Evolutionary conservation across 495 filamentous ascomycete species (phyloP), one percentile per base, ranked within the genome.

Genomic region (Rostrohypoxylon terebratum): DNA sequence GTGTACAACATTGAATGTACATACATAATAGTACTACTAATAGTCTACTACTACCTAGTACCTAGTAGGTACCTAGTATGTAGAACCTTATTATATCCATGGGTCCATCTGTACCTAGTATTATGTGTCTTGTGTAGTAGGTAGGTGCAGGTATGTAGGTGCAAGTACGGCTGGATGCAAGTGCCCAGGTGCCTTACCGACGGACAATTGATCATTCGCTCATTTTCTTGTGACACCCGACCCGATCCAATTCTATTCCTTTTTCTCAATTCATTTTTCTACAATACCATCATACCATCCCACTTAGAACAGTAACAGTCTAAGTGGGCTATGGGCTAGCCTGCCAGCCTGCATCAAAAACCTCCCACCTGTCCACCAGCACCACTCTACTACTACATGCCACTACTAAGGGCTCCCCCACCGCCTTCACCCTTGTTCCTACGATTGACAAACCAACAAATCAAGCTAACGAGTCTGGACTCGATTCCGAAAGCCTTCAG

Each of bases 131-230:
- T 28, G 4, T 28, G 28, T 28, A 28, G 3, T 28, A 28, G 3
- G 28, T 28, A 28, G 25, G 25, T 28, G 25, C 6, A 28, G 28
- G 11, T 4, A 9, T 9, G 34, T 38, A 38, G 34, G 34, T 38
- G 11, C 34, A 10, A 38, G 11, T 13, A 38, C 13, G 18, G 4
- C 25, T 54, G 40, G 34, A n/a, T 63, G 34, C 20, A 51, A 10
- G 31, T 36, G 38, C 34, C 55, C 20, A 51, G 5, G 31, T 36
- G 38, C 34, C 55, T 53, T 58, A 38, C 62, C 62, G 63, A 66
- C 63, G 54, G 68, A 72, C 57, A 64, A 63, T 62, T 66, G 34
- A 59, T 67, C 63, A 67, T 71, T 68, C 59, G 58, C 53, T 18
- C 64, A 59, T 38, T 63, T 44, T 60, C 44, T 63, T 31, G 51